Evolutionary conservation across 176 grass and related monocot species (phyloP).

Genomic region (Cocos nucifera): DNA sequence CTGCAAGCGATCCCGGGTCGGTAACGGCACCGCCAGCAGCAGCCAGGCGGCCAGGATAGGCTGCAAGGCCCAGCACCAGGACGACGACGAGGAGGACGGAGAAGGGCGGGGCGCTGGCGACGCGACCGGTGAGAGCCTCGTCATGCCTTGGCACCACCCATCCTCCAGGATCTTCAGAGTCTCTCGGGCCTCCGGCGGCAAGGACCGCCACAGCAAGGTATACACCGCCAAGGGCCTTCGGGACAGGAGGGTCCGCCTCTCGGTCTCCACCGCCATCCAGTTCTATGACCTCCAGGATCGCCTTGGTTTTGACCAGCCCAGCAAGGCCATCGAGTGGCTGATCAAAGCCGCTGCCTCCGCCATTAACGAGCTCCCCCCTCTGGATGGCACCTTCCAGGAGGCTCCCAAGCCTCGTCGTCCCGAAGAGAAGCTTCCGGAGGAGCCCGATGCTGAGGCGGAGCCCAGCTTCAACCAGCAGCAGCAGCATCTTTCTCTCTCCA

Average conservation of each 20-base stretch:
- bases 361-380: conserved; percentile 58
- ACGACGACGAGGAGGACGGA: conserved; percentile 5
- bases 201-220: conserved; percentile 93
- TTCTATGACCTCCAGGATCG: conserved; percentile 94
- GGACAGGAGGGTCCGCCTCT: conserved; percentile 74
- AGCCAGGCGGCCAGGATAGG: too few species aligned
- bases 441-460: neutral
- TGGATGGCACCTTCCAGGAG: conserved; percentile 31
- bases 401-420: neutral
- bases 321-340: conserved; percentile 91
- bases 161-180: conserved; percentile 75
- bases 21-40: neutral
- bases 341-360: conserved; percentile 57
- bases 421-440: too few species aligned
- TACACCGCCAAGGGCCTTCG: conserved; percentile 77
- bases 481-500: conserved; percentile 13
- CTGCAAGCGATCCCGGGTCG: neutral
- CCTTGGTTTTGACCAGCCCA: conserved; percentile 74
- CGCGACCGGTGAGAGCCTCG: conserved; percentile 1
- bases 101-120: conserved; percentile 19
- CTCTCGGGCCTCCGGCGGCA: conserved; percentile 32
- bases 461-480: conserved; percentile 20
- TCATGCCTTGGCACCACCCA: conserved; percentile 7
- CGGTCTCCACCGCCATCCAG: conserved; percentile 75
- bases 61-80: neutral